A percentile compares a stretch with the other conserved stretches of the same genome.
These are phyloP conservation scores for Hibiscus mutabilis DNA, from an alignment of 345 rosid species.

Conservation along the genomic window DNA sequence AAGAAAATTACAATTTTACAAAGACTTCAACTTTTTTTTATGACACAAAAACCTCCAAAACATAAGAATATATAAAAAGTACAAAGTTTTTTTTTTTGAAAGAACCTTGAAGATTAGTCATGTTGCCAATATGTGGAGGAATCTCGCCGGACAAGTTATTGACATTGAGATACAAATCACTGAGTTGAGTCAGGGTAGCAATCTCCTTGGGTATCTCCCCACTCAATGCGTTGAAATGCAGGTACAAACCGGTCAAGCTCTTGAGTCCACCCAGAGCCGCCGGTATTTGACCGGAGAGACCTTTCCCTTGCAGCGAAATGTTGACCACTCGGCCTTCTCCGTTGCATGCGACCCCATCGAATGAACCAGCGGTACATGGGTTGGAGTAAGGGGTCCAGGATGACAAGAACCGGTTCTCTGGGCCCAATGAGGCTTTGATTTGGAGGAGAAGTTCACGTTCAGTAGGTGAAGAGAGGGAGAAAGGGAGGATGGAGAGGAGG, in stretches of 20 bases:
- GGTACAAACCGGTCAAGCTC: slow-evolving; percentile 81
- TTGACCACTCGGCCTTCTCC: slow-evolving; percentile 59
- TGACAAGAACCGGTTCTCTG: slow-evolving; percentile 51
- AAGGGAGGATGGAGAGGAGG: slow-evolving; percentile 28
- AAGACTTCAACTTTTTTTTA: neutral
- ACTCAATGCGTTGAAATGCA: slow-evolving; percentile 73
- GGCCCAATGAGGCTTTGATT: slow-evolving; percentile 79
- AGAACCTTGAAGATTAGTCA: slow-evolving; percentile 78
- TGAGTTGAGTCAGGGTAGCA: slow-evolving; percentile 45
- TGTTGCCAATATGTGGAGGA: slow-evolving; percentile 63
- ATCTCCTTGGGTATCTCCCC: slow-evolving; percentile 81
- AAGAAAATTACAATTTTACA: neutral
- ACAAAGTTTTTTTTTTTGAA: neutral
- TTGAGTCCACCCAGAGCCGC: slow-evolving; percentile 59
- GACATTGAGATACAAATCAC: slow-evolving; percentile 79
- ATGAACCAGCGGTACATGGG: slow-evolving; percentile 54
- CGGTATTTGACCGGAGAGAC: slow-evolving; percentile 71
- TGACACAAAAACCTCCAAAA: neutral
- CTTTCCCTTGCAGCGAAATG: slow-evolving; percentile 89
- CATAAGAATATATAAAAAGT: neutral
- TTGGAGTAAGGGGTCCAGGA: slow-evolving; percentile 56
- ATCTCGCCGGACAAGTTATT: slow-evolving; percentile 74
- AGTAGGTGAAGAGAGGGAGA: slow-evolving; percentile 35
- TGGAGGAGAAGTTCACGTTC: slow-evolving; percentile 64
- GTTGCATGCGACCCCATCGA: slow-evolving; percentile 86